Base-by-base conservation (phyloP, 495 filamentous ascomycete genomes). In the Pseudomonodictys pantanalensis region DNA sequence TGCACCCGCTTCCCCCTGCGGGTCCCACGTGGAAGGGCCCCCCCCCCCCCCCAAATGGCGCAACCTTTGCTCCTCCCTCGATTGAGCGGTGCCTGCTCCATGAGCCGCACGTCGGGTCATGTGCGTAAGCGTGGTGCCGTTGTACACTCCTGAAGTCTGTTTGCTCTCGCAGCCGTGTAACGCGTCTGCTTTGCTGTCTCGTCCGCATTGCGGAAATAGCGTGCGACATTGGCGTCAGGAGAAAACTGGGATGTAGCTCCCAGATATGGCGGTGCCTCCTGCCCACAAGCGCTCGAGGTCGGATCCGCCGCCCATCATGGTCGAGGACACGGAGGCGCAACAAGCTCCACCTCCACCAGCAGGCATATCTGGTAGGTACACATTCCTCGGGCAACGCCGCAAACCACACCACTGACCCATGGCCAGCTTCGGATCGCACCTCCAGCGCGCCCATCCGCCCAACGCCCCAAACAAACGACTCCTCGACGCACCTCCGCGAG, bases 271-370 rank as follows among this genome's bases (percentile, higher is more conserved):
- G 38, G 38, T 18, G 3, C 38, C 38, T 47, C 2, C 17, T 8
- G n/a, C n/a, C n/a, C 44, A 18, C 20, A 50, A 60, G 41, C 62
- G 55, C 43, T 60, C 62, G 7, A 61, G 24, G 25, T 58, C 58
- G 7, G 63, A 62, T 57, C 56, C 62, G n/a, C 62, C 56, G 24
- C 62, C 63, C 18, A 66, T 66, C n/a, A 66, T 52, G 22, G 42
- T 66, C 26, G 63, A 66, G 55, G 63, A 66, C 42, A 66, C 63
- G 20, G 44, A 25, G 38, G 10, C 50, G 61, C 20, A 35, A 46
- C 6, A 42, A 11, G 22, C 58, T 53, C 7, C 49, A 49, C 46
- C 60, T 35, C 52, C 60, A 11, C 58, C 58, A 10, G 33, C 41
- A 4, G 32, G 15, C 17, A 32, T 39, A 8, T 23, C 49, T 22